Conservation (phyloP, 2,329 filamentous ascomycete species). For the Trichoderma aggressivum region DNA sequence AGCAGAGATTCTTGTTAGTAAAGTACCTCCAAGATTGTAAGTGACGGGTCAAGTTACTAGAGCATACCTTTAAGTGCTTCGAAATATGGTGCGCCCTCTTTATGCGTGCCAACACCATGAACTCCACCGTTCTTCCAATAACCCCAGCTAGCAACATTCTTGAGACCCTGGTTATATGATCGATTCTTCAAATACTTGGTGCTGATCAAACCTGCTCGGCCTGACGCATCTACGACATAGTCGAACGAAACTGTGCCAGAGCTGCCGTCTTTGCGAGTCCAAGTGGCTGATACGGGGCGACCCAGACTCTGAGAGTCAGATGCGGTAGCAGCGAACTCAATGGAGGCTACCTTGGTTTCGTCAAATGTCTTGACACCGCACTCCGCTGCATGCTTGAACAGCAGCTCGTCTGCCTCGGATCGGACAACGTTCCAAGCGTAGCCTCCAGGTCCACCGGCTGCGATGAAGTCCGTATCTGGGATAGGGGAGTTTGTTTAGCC, state of each 20-base stretch:
- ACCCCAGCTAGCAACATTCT: slow-evolving; percentile 49
- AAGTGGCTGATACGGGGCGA: slow-evolving; percentile 36
- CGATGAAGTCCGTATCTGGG: slow-evolving; percentile 43
- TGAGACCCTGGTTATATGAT: slow-evolving; percentile 43
- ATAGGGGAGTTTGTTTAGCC: neutral
- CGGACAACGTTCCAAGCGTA: slow-evolving; percentile 47
- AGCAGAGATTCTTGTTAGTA: neutral
- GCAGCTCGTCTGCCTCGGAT: slow-evolving; percentile 43
- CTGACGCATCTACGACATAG: slow-evolving; percentile 48
- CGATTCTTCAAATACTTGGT: slow-evolving; percentile 50
- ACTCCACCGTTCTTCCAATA: slow-evolving; percentile 41
- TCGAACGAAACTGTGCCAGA: slow-evolving; percentile 42
- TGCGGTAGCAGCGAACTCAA: slow-evolving; percentile 29
- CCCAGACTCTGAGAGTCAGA: slow-evolving; percentile 23
- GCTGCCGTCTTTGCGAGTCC: slow-evolving; percentile 33
- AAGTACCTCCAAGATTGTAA: neutral
- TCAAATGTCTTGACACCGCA: slow-evolving; percentile 36
- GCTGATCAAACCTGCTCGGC: slow-evolving; percentile 42
- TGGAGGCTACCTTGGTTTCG: slow-evolving; percentile 33
- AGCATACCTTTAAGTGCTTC: slow-evolving; percentile 38
- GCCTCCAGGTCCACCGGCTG: slow-evolving; percentile 35
- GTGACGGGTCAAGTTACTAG: neutral
- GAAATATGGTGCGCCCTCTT: slow-evolving; percentile 40
- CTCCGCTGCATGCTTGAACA: slow-evolving; percentile 41
- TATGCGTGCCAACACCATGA: slow-evolving; percentile 35